A percentile compares a stretch with the other conserved stretches of the same genome.
Conservation (phyloP, 768 basidiomycete genomes). For the Boletellus emodensis region DNA sequence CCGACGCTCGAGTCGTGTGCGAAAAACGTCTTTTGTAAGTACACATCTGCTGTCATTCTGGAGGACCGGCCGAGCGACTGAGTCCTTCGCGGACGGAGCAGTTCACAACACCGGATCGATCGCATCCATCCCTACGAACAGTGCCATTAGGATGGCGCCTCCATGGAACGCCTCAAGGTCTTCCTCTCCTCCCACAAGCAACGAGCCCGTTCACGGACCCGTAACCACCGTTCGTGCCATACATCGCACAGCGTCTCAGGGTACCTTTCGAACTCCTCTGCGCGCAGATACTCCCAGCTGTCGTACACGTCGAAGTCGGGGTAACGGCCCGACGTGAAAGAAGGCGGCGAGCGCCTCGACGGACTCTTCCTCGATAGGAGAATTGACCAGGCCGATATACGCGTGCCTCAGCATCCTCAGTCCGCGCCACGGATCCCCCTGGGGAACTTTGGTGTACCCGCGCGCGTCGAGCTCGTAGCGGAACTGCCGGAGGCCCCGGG, state of each 20-base stretch:
- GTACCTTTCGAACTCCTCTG: not conserved
- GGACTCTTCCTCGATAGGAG: conserved; percentile 5
- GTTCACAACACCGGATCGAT: too few species aligned
- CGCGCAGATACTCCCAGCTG: not conserved
- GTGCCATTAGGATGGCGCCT: not conserved
- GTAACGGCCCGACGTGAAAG: conserved; percentile 12
- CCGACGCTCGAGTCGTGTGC: too few species aligned
- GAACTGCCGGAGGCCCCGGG: conserved; percentile 6
- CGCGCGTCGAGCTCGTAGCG: conserved; percentile 1
- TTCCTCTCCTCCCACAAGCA: not conserved
- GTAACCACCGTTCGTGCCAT: conserved; percentile 3
- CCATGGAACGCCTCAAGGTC: conserved; percentile 6
- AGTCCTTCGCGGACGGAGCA: too few species aligned
- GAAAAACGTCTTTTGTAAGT: too few species aligned
- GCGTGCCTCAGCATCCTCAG: not conserved
- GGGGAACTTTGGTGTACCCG: conserved; percentile 7
- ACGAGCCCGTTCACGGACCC: not conserved
- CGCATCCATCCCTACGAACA: too few species aligned
- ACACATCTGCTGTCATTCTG: too few species aligned
- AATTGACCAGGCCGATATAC: not conserved
- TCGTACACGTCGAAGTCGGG: conserved; percentile 1
- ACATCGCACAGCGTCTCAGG: not conserved
- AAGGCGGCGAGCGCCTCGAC: conserved; percentile 10
- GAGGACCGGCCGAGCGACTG: too few species aligned
- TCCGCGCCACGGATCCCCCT: conserved; percentile 11